Evolutionary conservation across 257 asterid species (phyloP).

Genomic region (Voacanga thouarsii): DNA sequence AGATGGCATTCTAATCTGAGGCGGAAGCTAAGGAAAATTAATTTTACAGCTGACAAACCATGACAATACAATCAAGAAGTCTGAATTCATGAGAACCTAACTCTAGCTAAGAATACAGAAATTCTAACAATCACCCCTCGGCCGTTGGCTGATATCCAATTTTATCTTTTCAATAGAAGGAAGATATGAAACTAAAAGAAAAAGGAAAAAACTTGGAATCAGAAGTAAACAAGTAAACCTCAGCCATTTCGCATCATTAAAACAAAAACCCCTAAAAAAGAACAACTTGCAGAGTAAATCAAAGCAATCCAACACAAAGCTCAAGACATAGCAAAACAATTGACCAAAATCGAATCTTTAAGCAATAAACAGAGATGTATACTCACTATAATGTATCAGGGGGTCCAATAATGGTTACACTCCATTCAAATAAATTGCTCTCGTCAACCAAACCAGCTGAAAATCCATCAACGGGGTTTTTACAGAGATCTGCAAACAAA

Average conservation of each 20-base stretch:
- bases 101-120: background rate
- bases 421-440: conserved; percentile 87
- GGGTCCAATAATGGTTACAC: conserved; percentile 93
- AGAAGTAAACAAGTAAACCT: background rate
- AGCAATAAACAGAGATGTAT: background rate
- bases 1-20: background rate
- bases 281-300: background rate
- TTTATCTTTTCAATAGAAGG: background rate
- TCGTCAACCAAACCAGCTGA: conserved; percentile 96
- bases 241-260: conserved; percentile 7
- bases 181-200: background rate
- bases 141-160: background rate
- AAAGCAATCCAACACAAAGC: background rate
- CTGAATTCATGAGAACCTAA: background rate
- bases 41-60: background rate
- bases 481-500: conserved; percentile 71
- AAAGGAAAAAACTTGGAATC: background rate
- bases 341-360: conserved; percentile 1
- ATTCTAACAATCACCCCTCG: background rate
- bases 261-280: conserved; percentile 5
- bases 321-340: background rate
- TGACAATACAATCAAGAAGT: background rate
- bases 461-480: conserved; percentile 92
- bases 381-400: conserved; percentile 95
- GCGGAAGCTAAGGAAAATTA: background rate